These are phyloP conservation scores for Tetrahymena thermophila DNA, from an alignment of 73 alveolate species.

Conservation along the genomic window DNA sequence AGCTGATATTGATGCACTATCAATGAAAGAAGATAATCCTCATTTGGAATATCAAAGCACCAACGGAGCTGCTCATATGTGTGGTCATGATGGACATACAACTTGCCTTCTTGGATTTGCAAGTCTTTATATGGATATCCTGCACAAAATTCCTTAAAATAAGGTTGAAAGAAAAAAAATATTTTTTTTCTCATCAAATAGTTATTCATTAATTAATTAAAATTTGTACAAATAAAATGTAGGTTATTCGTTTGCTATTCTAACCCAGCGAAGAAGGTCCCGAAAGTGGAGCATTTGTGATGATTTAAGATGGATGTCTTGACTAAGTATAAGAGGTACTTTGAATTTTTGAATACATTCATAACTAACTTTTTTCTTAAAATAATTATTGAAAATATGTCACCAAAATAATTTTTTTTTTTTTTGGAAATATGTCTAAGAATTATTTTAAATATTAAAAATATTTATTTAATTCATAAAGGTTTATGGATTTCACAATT, in stretches of 20 bases:
- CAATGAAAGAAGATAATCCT: conserved; percentile 47
- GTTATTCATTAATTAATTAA: not conserved
- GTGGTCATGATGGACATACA: conserved; percentile 73
- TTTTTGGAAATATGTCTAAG: not conserved
- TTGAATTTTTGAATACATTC: not conserved
- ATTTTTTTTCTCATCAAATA: no score
- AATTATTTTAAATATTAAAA: not conserved
- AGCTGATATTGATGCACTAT: conserved; percentile 62
- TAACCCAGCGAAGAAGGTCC: conserved; percentile 63
- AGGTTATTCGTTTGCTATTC: conserved; percentile 44
- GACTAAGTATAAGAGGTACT: conserved; percentile 44
- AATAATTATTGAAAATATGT: no score
- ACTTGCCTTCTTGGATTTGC: conserved; percentile 50
- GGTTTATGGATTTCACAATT: conserved; percentile 57
- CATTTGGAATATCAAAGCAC: conserved; percentile 45
- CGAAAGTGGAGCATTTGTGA: conserved; percentile 48
- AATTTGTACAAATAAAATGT: not conserved
- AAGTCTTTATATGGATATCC: conserved; percentile 14
- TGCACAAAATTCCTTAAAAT: conserved; percentile 37
- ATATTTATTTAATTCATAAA: not conserved
- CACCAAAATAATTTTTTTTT: not conserved
- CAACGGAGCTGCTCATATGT: conserved; percentile 62
- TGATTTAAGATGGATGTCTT: conserved; percentile 52
- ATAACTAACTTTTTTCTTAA: not conserved
- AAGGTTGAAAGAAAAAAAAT: not conserved